These are phyloP conservation scores for Lepidopterella palustris DNA, from an alignment of 495 filamentous ascomycete genomes.

Conservation along the genomic window DNA sequence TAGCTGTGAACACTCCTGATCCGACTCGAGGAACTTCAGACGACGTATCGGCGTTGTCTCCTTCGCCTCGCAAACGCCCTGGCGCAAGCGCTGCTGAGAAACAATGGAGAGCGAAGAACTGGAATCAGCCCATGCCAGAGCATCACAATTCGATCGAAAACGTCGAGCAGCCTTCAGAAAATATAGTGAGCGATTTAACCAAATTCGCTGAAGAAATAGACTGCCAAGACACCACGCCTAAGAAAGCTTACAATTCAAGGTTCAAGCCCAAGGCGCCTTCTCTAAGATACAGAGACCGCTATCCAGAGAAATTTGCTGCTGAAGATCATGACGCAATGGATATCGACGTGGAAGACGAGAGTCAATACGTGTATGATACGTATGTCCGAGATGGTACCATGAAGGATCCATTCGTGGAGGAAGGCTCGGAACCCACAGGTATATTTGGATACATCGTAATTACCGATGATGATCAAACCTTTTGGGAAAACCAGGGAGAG, in stretches of 20 bases:
- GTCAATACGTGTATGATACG: slow-evolving; percentile 59
- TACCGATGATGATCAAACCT: slow-evolving; percentile 49
- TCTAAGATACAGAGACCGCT: slow-evolving; percentile 27
- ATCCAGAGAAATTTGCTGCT: slow-evolving; percentile 19
- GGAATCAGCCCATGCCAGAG: not conserved
- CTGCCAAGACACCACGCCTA: slow-evolving; percentile 7
- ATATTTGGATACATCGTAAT: slow-evolving; percentile 53
- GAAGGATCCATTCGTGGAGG: slow-evolving; percentile 2
- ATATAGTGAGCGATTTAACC: slow-evolving; percentile 21
- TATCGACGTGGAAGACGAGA: slow-evolving; percentile 41
- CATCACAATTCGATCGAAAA: slow-evolving; percentile 30
- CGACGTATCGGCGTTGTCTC: not conserved
- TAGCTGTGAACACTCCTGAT: not conserved
- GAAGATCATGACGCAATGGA: slow-evolving; percentile 28
- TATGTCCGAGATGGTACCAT: slow-evolving; percentile 45
- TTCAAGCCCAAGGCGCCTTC: slow-evolving; percentile 31
- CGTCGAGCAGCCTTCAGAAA: slow-evolving; percentile 25
- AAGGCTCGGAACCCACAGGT: not conserved
- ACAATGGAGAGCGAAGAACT: slow-evolving; percentile 14
- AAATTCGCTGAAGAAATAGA: slow-evolving; percentile 22
- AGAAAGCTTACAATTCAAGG: not conserved
- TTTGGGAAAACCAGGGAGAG: slow-evolving; percentile 51
- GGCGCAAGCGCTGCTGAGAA: slow-evolving; percentile 17
- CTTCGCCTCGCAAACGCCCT: slow-evolving; percentile 24
- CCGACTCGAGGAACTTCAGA: not conserved